These are phyloP conservation scores for Pelargonium nanum DNA, from an alignment of 345 rosid species.

Conservation along the genomic window DNA sequence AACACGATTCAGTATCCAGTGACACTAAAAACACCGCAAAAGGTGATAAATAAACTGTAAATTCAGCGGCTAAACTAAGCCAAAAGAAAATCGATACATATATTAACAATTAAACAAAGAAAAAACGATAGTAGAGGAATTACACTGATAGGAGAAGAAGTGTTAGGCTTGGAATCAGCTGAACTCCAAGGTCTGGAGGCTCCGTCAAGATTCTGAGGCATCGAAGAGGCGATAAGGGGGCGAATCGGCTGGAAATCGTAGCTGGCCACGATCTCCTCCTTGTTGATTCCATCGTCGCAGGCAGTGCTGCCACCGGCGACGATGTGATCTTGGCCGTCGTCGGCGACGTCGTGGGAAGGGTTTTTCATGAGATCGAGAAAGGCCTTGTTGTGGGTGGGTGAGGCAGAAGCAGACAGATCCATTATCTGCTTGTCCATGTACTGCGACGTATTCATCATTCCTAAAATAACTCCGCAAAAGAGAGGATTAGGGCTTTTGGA, in stretches of 20 bases:
- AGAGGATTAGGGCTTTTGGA: background rate
- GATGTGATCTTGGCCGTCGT: slow-evolving; percentile 6
- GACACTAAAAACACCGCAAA: too few relatives aligned
- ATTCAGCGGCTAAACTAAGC: background rate
- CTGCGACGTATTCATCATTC: slow-evolving; percentile 46
- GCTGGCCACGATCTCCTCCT: slow-evolving; percentile 72
- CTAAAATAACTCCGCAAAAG: background rate
- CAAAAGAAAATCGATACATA: background rate
- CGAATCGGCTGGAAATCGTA: slow-evolving; percentile 87
- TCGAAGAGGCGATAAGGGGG: slow-evolving; percentile 36
- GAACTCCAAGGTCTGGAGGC: slow-evolving; percentile 48
- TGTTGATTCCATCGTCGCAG: slow-evolving; percentile 27
- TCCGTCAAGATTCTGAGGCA: slow-evolving; percentile 22
- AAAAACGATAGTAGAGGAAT: background rate
- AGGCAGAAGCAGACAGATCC: slow-evolving; percentile 47
- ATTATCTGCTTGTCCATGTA: slow-evolving; percentile 76
- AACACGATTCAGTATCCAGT: background rate
- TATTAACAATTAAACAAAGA: background rate
- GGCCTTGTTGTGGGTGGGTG: slow-evolving; percentile 23
- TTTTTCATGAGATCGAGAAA: slow-evolving; percentile 49
- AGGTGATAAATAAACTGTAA: background rate
- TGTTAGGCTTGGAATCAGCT: slow-evolving; percentile 28
- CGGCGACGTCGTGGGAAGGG: slow-evolving; percentile 27
- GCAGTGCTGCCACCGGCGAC: slow-evolving; percentile 12
- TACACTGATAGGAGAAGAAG: slow-evolving; percentile 36